phyloP scores from a whole-genome alignment of 2,329 filamentous ascomycete species.

The Tolypocladium endophyticum region DNA sequence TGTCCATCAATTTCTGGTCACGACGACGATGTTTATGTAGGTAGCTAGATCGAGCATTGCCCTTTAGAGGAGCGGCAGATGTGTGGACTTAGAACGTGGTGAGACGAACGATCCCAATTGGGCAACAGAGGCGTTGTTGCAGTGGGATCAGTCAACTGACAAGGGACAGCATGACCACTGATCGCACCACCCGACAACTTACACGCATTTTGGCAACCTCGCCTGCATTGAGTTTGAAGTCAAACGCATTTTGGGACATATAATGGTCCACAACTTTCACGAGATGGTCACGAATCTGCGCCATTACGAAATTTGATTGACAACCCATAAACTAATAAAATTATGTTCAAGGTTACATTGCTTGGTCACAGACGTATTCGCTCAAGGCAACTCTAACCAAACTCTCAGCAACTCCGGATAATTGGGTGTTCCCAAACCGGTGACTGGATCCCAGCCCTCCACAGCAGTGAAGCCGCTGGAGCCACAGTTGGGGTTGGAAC shows the following conservation, averaged over 20 bases:
- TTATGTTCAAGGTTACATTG: neutral
- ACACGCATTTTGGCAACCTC: no score
- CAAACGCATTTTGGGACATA: no score
- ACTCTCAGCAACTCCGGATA: constrained; percentile 4
- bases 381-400: constrained; percentile 2
- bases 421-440: constrained; percentile 6
- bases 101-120: neutral
- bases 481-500: constrained; percentile 26
- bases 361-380: neutral
- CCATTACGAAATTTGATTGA: neutral
- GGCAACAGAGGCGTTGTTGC: neutral
- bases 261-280: no score
- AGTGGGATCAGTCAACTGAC: neutral
- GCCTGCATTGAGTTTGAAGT: no score
- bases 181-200: neutral
- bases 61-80: neutral
- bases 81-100: neutral
- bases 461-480: constrained; percentile 5
- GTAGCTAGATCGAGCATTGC: neutral
- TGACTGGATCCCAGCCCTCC: constrained; percentile 6
- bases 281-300: neutral
- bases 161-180: neutral
- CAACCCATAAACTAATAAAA: neutral
- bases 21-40: no score
- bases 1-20: no score